A percentile compares a stretch with the other conserved stretches of the same genome.
These are phyloP conservation scores for Adenanthera pavonina DNA, from an alignment of 306 rosid genomes.

Conservation along the genomic window DNA sequence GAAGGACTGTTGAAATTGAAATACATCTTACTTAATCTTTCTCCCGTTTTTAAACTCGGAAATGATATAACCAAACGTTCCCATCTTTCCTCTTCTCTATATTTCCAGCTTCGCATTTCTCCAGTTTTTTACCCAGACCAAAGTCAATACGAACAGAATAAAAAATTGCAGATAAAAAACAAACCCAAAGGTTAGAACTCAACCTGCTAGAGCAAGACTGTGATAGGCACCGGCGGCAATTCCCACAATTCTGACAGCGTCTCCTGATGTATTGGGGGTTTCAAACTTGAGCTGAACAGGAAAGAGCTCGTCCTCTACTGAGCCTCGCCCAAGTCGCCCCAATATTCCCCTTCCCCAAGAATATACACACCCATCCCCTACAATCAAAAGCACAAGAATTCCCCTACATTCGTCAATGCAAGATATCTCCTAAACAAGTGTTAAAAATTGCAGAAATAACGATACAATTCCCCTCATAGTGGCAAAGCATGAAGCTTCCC, in stretches of 20 bases:
- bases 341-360: constrained; percentile 97
- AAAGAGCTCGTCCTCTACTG: constrained; percentile 61
- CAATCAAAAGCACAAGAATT: constrained; percentile 4
- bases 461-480: not conserved
- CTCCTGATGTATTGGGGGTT: constrained; percentile 34
- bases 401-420: not conserved
- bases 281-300: constrained; percentile 67
- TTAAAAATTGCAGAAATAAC: not conserved
- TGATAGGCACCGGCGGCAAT: constrained; percentile 96
- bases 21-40: not conserved
- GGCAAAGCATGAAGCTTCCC: not conserved
- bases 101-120: not conserved
- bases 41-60: not conserved
- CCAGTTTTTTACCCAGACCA: not conserved
- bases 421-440: not conserved
- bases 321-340: constrained; percentile 81
- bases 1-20: not conserved
- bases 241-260: constrained; percentile 55
- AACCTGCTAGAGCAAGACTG: constrained; percentile 87
- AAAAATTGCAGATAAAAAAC: not conserved
- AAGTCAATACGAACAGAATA: not conserved
- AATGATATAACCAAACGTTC: not conserved
- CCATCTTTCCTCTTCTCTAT: not conserved
- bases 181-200: constrained; percentile 30
- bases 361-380: constrained; percentile 77